Evolutionary conservation across 2,329 filamentous ascomycete species (phyloP), one percentile per base, ranked within the genome.

Genomic region (Colletotrichum incanum): DNA sequence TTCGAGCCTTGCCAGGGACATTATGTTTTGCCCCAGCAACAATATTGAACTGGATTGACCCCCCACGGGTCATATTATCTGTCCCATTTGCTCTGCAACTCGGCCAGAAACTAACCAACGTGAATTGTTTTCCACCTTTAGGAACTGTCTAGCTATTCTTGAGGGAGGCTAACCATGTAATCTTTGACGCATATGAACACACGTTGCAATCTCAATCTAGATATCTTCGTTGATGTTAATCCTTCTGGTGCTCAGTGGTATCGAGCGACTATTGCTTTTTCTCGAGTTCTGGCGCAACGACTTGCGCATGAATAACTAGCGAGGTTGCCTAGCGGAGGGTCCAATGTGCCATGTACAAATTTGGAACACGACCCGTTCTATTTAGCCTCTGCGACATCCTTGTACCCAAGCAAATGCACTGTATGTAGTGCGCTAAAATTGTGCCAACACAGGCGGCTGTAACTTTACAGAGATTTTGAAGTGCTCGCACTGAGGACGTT

Each of bases 1-100:
- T 72, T 72, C 59, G 65, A 72, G 70, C 65, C 70, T 72, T 67
- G 50, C 65, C 41, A 67, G 66, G 70, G 70, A 72, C 70, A 71
- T 16, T 11, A 20, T 7, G 12, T 72, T 70, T 72, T 65, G 39
- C 20, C 28, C 9, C 3, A 6, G 34, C 9, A 8, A 37, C 34
- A 37, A 6, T 11, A 37, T 37, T 8, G 5, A 37, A 8, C 34
- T 37, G 34, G 1, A 37, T 37, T 37, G 8, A 0, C 1, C 3
- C 34, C 8, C 34, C 34, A 11, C 34, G 4, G 3, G 28, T 31
- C 34, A 37, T 11, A 8, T 11, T 5, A 37, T 8, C 5, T 11
- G 34, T 37, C 9, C 7, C 5, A 8, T 8, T 37, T 11, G 34
- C 34, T 37, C 34, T 37, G 34, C 11, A 11, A 37, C 7, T 11